Evolutionary conservation across 2,329 filamentous ascomycete genomes (phyloP).

Genomic region (Meredithiella fracta): DNA sequence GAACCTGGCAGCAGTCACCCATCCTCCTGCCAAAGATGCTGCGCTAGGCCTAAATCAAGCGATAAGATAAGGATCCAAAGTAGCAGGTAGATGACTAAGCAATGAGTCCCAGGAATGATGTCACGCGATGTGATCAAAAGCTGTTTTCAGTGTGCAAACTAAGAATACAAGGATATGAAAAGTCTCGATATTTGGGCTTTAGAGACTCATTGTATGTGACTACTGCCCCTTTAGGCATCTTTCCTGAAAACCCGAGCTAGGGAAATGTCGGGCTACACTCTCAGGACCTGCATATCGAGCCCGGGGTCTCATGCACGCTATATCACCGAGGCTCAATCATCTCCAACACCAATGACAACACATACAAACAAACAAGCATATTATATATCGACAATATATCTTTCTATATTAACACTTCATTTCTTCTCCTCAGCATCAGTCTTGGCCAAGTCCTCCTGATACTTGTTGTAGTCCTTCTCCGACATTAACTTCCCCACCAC

Average conservation of each 20-base stretch:
- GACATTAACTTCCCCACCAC: conserved; percentile 76
- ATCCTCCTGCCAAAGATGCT: no score
- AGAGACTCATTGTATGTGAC: no score
- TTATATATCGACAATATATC: not conserved
- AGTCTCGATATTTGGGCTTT: not conserved
- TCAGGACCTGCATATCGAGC: not conserved
- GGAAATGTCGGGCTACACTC: not conserved
- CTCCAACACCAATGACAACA: no score
- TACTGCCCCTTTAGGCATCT: not conserved
- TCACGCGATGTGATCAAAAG: no score
- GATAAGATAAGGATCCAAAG: no score
- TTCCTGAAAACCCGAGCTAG: not conserved
- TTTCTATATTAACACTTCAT: not conserved
- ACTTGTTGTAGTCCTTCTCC: conserved; percentile 23
- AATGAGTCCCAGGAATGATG: no score
- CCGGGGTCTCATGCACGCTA: not conserved
- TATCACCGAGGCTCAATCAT: no score
- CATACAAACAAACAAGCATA: no score
- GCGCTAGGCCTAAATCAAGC: no score
- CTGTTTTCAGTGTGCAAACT: no score
- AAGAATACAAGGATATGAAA: not conserved
- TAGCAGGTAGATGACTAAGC: no score
- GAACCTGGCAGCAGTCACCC: no score
- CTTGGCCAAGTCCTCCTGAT: conserved; percentile 12
- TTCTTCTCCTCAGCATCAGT: conserved; percentile 15